phyloP scores from a whole-genome alignment of 345 rosid genomes.

The Xanthoceras sorbifolium region DNA sequence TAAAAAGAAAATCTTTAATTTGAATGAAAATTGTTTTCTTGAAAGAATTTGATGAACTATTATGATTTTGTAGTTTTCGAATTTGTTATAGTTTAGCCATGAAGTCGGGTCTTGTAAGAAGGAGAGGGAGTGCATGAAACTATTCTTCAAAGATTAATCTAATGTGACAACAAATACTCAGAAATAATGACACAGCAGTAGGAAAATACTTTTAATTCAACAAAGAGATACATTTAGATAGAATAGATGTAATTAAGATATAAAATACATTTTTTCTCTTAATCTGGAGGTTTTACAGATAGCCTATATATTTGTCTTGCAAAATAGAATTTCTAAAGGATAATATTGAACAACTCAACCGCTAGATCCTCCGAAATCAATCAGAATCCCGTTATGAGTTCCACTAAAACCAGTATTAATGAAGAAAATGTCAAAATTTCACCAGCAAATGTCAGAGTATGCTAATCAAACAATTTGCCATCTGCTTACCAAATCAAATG shows the following conservation, averaged over 20 bases:
- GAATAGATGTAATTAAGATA: background rate
- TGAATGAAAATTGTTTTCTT: background rate
- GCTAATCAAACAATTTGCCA: background rate
- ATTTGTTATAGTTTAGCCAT: background rate
- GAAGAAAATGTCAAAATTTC: background rate
- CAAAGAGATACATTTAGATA: background rate
- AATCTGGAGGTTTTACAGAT: background rate
- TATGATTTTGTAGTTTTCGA: background rate
- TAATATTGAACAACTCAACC: background rate
- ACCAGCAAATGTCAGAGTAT: background rate
- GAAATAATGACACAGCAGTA: background rate
- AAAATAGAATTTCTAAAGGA: background rate
- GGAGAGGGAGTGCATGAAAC: background rate
- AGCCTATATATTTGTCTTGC: background rate
- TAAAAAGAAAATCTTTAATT: background rate
- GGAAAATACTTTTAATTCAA: background rate
- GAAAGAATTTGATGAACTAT: background rate
- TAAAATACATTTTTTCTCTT: background rate
- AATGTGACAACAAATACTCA: background rate
- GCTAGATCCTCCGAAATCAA: background rate
- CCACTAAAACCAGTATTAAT: background rate
- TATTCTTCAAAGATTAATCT: background rate
- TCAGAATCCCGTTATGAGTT: constrained; percentile 7
- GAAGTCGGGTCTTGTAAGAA: too few relatives aligned
- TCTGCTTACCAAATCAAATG: background rate